Evolutionary conservation across 2,329 filamentous ascomycete genomes (phyloP), one percentile per base, ranked within the genome.

Genomic region (Alternaria gansuensis): DNA sequence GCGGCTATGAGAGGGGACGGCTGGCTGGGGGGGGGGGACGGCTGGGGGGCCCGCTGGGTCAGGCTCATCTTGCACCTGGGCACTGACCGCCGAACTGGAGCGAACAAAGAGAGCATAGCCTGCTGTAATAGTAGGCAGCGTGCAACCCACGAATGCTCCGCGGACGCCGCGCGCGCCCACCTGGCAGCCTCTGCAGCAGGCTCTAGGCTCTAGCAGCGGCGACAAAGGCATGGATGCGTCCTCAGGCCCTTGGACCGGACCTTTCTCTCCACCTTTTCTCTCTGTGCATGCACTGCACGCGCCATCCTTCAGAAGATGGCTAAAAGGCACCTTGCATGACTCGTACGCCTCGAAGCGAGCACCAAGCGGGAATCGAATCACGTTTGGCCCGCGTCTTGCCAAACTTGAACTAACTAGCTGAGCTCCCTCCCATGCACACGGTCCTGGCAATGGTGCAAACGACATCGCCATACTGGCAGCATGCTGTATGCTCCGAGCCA

Each of bases 11-110:
- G 44, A 54, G 51, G 43, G 37, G 54, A 50, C 46, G 54, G 54
- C 56, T 54, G 60, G 51, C n/a, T n/a, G 17, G 17, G 55, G 51
- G 50, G 44, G 50, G 51, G 43, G 37, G 57, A 50, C 46, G 54
- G 54, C 56, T 54, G 60, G 51, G 57, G 44, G 54, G 54, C 55
- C 55, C 44, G 54, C 54, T 60, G 43, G 45, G 46, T 40, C 45
- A 50, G 57, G 57, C 60, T 63, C 60, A 52, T 54, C 45, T 60
- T 60, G 56, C 56, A 40, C 21, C 37, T 40, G 37, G 37, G 37
- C 37, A 57, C 57, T 54, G 56, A 59, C 56, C 54, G 39, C 62
- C 62, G 60, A 48, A 51, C 29, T 56, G 28, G 53, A 59, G 45
- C 49, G 49, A 50, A 62, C 59, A 59, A 59, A 59, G 59, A 10